Evolutionary conservation across 2,329 filamentous ascomycete species (phyloP), one percentile per base, ranked within the genome.

Genomic region (Alternaria hordeiaustralica): DNA sequence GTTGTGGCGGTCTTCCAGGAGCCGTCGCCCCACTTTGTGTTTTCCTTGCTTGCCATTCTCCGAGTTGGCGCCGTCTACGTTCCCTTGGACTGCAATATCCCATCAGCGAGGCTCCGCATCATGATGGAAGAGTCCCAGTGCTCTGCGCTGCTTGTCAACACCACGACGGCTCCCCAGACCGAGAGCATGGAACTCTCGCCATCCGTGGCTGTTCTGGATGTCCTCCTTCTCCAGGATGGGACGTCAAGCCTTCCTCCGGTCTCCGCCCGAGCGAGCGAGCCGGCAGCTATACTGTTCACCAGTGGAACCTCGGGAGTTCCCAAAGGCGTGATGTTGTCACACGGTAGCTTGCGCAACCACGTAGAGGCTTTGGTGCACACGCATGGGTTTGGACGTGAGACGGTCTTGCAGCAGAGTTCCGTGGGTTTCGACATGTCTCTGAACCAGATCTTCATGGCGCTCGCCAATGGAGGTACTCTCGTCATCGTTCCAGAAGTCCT

Each of bases 311-410:
- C 86, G 1, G 84, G 84, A 49, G 82, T 82, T 46, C 85, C 87
- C 0, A 87, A 87, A 59, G 88, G 87, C 3, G 85, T 89, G 15
- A 86, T 88, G 23, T 86, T 90, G 63, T 86, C 85, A 7, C 89
- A 91, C 68, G 36, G 46, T 21, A 26, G 49, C 6, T 23, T 60
- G 26, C 23, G 23, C 2, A 33, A 28, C 70, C 21, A 66, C 18
- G 6, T 78, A 8, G 74, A 76, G 43, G 71, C 55, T 6, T 56
- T 36, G 30, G 21, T 23, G 36, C 30, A 25, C 8, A 33, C 23
- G 3, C 47, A 25, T 12, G 13, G 51, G 26, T 23, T 41, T 2
- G 87, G 86, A 13, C 23, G 46, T 8, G n/a, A 15, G 81, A 21
- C 12, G 10, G 49, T 53, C 11, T 23, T 89, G 11, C 81, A 84